These are phyloP conservation scores for Inga oerstediana DNA, from an alignment of 306 rosid species.

Conservation along the genomic window DNA sequence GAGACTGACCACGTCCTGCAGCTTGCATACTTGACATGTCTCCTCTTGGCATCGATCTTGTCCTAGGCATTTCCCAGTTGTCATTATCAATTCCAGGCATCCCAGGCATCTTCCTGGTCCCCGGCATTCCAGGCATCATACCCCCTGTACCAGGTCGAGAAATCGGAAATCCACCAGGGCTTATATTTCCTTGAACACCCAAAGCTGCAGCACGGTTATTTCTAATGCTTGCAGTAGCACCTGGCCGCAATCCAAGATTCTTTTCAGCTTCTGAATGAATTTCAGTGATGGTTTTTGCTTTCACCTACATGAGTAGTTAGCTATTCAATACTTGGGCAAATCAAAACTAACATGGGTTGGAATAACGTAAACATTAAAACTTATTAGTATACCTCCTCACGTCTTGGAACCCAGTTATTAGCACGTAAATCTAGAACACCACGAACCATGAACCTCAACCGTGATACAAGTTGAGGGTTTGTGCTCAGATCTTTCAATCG, in stretches of 20 bases:
- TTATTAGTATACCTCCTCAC: slow-evolving; percentile 77
- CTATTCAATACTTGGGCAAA: neutral
- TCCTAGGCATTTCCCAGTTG: slow-evolving; percentile 82
- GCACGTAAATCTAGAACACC: slow-evolving; percentile 82
- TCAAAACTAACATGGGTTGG: neutral
- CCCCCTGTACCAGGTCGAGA: slow-evolving; percentile 87
- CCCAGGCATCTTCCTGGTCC: slow-evolving; percentile 92
- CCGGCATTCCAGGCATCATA: slow-evolving; percentile 99
- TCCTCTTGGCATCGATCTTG: slow-evolving; percentile 70
- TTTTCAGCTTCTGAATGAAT: slow-evolving; percentile 97
- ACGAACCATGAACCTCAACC: slow-evolving; percentile 91
- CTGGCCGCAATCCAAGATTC: slow-evolving; percentile 95
- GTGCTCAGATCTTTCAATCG: slow-evolving; percentile 77
- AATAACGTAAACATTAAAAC: neutral
- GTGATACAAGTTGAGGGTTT: slow-evolving; percentile 74
- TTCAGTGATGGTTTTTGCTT: slow-evolving; percentile 93
- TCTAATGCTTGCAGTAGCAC: slow-evolving; percentile 89
- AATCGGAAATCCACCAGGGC: slow-evolving; percentile 69
- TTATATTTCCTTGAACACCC: slow-evolving; percentile 62
- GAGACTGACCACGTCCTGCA: slow-evolving; percentile 75
- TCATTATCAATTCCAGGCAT: slow-evolving; percentile 92
- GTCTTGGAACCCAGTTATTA: slow-evolving; percentile 93
- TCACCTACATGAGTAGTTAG: slow-evolving; percentile 52
- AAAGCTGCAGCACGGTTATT: slow-evolving; percentile 58
- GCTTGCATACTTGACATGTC: slow-evolving; percentile 54